Conservation (phyloP, 805 yeast species). For the Danielia oregonensis region DNA sequence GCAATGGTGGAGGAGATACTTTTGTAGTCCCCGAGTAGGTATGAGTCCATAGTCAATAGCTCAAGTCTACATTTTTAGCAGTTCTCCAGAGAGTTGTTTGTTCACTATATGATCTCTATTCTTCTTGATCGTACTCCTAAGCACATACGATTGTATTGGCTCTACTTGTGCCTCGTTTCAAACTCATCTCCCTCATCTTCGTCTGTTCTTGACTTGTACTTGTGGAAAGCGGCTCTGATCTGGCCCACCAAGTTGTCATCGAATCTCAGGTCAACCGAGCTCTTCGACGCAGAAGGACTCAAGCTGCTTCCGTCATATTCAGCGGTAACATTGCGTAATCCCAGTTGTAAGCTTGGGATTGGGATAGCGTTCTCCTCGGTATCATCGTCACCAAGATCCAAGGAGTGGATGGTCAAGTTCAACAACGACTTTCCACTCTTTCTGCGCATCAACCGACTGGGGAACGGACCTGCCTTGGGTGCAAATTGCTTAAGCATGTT, state of each 20-base stretch:
- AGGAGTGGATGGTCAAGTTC: constrained; percentile 61
- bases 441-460: constrained; percentile 57
- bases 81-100: no score
- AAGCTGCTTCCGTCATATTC: constrained; percentile 18
- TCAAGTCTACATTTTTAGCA: no score
- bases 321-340: constrained; percentile 19
- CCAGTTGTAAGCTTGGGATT: constrained; percentile 7
- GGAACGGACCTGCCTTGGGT: constrained; percentile 46
- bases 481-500: constrained; percentile 39
- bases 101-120: no score
- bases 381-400: constrained; percentile 68
- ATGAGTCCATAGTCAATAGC: no score
- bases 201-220: constrained; percentile 24
- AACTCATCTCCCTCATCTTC: constrained; percentile 43
- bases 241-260: constrained; percentile 33
- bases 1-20: no score
- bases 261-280: constrained; percentile 27
- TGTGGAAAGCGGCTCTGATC: constrained; percentile 34
- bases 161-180: constrained; percentile 38
- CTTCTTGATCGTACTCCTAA: no score
- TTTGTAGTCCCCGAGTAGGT: no score
- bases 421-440: constrained; percentile 71
- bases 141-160: no score
- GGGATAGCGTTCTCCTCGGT: constrained; percentile 18
- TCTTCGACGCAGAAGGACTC: constrained; percentile 17